These are phyloP conservation scores for Hibiscus tridactylites DNA, from an alignment of 345 rosid genomes.

Conservation along the genomic window DNA sequence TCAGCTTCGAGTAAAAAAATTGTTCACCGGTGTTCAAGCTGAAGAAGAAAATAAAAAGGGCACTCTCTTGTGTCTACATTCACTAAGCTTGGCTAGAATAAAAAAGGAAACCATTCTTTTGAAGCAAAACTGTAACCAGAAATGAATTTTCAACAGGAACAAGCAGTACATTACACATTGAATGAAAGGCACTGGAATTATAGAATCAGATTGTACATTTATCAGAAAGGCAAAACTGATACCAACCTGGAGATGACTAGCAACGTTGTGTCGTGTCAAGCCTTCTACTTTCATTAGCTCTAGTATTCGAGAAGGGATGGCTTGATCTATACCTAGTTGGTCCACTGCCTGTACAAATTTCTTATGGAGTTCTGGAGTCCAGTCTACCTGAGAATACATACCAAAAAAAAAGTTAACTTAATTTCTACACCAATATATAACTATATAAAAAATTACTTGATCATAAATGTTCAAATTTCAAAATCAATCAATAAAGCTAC, in stretches of 20 bases:
- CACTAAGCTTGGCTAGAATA: too few species aligned
- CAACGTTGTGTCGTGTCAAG: conserved; percentile 90
- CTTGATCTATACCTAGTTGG: conserved; percentile 82
- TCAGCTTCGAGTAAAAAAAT: conserved; percentile 2
- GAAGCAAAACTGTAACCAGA: neutral
- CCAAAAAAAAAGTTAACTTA: neutral
- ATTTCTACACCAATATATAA: neutral
- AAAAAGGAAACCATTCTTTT: neutral
- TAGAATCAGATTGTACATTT: neutral
- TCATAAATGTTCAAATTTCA: neutral
- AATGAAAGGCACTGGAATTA: neutral
- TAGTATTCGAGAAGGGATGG: conserved; percentile 92
- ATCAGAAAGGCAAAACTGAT: neutral
- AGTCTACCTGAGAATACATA: conserved; percentile 61
- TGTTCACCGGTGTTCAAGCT: neutral
- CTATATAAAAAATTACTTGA: neutral
- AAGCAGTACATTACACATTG: neutral
- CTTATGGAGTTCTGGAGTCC: conserved; percentile 88
- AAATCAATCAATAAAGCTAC: neutral
- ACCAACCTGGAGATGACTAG: conserved; percentile 94
- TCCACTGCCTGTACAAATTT: conserved; percentile 88
- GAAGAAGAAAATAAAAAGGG: neutral
- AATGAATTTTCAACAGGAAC: neutral
- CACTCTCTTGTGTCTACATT: too few species aligned
- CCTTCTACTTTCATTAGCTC: conserved; percentile 95